These are phyloP conservation scores for Cyberlindnera bimundalis DNA, from an alignment of 805 yeast species.

Conservation along the genomic window DNA sequence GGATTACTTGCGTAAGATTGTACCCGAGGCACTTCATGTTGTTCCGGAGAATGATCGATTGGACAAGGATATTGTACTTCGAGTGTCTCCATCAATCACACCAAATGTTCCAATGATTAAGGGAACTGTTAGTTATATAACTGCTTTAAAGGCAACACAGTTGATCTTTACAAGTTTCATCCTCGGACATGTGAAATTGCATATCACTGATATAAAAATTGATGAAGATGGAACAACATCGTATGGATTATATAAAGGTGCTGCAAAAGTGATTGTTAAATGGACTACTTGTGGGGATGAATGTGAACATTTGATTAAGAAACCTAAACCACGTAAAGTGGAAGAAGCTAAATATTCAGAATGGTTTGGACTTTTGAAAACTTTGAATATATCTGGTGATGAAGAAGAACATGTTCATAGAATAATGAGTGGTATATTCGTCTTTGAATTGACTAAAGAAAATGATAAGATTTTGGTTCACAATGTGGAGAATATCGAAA, in stretches of 20 bases:
- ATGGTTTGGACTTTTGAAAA: slow-evolving; percentile 4
- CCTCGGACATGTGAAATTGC: slow-evolving; percentile 49
- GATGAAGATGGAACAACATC: slow-evolving; percentile 13
- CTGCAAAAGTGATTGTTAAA: slow-evolving; percentile 50
- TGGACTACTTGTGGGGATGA: slow-evolving; percentile 58
- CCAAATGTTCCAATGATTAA: slow-evolving; percentile 53
- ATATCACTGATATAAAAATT: slow-evolving; percentile 33
- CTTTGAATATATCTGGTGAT: not conserved
- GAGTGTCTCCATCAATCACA: slow-evolving; percentile 52
- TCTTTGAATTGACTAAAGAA: slow-evolving; percentile 59
- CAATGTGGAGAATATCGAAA: slow-evolving; percentile 63
- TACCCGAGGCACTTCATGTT: slow-evolving; percentile 48
- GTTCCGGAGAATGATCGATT: slow-evolving; percentile 43
- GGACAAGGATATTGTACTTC: slow-evolving; percentile 44
- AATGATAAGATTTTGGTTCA: slow-evolving; percentile 57
- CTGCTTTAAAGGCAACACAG: slow-evolving; percentile 55
- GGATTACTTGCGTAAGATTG: slow-evolving; percentile 41
- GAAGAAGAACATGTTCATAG: slow-evolving; percentile 9
- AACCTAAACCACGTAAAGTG: not conserved
- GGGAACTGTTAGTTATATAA: slow-evolving; percentile 53
- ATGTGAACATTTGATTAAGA: slow-evolving; percentile 42
- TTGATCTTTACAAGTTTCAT: slow-evolving; percentile 51
- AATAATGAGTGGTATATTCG: slow-evolving; percentile 50
- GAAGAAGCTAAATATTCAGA: slow-evolving; percentile 2
- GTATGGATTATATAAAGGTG: slow-evolving; percentile 18